phyloP scores from a whole-genome alignment of 345 rosid species.

The Trapa bicornis region DNA sequence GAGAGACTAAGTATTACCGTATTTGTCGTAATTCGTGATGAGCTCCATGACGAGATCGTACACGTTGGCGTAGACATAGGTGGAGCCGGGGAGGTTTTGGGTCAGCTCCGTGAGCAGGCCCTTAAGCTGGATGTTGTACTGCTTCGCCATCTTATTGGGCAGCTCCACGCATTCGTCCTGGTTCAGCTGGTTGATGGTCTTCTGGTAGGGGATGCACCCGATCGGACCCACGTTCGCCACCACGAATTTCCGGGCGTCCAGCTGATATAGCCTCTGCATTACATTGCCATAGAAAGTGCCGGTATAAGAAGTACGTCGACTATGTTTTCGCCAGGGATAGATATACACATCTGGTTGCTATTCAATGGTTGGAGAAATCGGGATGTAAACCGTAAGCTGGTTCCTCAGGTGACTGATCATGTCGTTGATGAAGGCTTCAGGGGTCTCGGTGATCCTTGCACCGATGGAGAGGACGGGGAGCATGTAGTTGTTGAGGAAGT shows the following conservation, averaged over 20 bases:
- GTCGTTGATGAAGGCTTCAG: constrained; percentile 24
- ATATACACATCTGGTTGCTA: too few species aligned
- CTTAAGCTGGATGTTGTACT: constrained; percentile 32
- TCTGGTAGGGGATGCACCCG: constrained; percentile 60
- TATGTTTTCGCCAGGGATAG: too few species aligned
- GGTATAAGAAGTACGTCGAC: too few species aligned
- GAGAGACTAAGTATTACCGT: constrained; percentile 17
- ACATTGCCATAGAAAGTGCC: neutral
- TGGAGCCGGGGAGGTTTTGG: constrained; percentile 18
- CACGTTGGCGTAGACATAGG: constrained; percentile 38
- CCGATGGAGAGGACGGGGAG: constrained; percentile 34
- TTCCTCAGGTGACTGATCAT: constrained; percentile 39
- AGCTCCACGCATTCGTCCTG: constrained; percentile 29
- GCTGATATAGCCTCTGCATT: constrained; percentile 28
- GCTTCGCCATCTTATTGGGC: constrained; percentile 30
- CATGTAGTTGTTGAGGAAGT: constrained; percentile 35
- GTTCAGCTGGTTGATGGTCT: constrained; percentile 28
- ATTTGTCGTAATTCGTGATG: constrained; percentile 23
- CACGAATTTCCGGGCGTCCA: constrained; percentile 37
- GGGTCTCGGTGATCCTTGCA: constrained; percentile 18
- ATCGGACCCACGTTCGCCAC: constrained; percentile 48
- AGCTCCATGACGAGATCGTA: constrained; percentile 27
- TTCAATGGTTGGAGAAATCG: too few species aligned
- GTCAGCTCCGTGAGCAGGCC: constrained; percentile 17
- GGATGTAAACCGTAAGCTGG: constrained; percentile 30